Evolutionary conservation across 495 filamentous ascomycete genomes (phyloP).

Genomic region (Neurospora sp.): DNA sequence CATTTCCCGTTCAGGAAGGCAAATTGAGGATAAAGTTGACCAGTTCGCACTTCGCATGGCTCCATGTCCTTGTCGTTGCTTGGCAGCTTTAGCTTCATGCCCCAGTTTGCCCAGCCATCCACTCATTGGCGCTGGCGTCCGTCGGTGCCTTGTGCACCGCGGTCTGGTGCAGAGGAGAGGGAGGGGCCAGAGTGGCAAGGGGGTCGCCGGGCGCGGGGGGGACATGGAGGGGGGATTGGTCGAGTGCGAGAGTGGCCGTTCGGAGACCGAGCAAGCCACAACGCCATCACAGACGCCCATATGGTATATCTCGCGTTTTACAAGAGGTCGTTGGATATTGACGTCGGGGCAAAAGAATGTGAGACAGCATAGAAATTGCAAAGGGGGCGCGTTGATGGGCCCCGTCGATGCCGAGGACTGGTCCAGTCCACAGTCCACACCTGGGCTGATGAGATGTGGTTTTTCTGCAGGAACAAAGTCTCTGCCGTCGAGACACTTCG

Average conservation of each 20-base stretch:
- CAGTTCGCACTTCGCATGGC: background rate
- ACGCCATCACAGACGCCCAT: background rate
- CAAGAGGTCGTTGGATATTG: background rate
- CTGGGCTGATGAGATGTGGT: background rate
- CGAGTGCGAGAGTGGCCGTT: background rate
- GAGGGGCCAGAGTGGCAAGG: background rate
- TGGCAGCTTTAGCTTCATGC: background rate
- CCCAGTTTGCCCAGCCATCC: background rate
- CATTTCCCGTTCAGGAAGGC: background rate
- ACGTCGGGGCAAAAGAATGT: background rate
- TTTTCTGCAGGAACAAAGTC: background rate
- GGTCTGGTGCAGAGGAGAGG: background rate
- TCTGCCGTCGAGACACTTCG: background rate
- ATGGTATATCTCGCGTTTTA: background rate
- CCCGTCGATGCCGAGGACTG: background rate
- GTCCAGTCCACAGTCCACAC: background rate
- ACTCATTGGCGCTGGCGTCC: background rate
- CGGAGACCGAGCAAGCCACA: background rate
- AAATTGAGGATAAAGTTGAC: background rate
- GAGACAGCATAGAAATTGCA: background rate
- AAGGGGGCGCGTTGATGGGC: background rate
- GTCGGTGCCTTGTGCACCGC: background rate
- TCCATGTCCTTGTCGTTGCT: background rate
- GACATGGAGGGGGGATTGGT: background rate
- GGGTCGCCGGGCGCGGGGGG: too few species aligned